Evolutionary conservation across 495 filamentous ascomycete species (phyloP), one percentile per base, ranked within the genome.

Genomic region (Aspergillus haitiensis): DNA sequence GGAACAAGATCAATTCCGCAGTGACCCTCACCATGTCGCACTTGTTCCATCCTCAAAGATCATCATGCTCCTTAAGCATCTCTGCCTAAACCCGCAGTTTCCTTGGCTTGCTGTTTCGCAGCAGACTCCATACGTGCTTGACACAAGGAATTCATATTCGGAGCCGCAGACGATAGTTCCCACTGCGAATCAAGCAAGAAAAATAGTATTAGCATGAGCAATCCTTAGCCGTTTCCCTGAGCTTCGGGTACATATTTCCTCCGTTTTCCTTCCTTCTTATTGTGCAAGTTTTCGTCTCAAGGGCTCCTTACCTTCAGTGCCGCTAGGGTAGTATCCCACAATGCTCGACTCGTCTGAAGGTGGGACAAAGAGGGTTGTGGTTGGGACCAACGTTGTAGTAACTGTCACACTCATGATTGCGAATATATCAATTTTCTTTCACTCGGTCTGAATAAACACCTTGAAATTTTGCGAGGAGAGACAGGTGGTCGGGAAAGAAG

Each of bases 101-200:
- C 55, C 55, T 2, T 18, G 5, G 18, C 35, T 51, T 4, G 5
- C 33, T 3, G 35, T 51, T 12, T 47, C 34, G 35, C 55, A 58
- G 35, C 55, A 58, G 46, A 50, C 18, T 34, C 55, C 55, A 27
- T 58, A 58, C 32, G 46, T 51, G 55, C 55, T 51, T 0, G 55
- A 58, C 12, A 58, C 47, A 13, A 51, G 55, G 35, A 58, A 58
- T 31, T 50, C 55, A 13, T 58, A 50, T 15, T 42, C 46, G 16
- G 5, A 1, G 55, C 46, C 35, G 55, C 55, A 58, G 18, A 58
- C 47, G 9, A 58, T 58, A 7, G 55, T 58, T n/a, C 34, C 55
- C 18, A 58, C 55, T 51, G 34, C 4, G 21, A 0, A n/a, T 49
- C n/a, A 7, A 8, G 15, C 35, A 18, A 3, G 21, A 21, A 21